These are phyloP conservation scores for Suillus alpinus DNA, from an alignment of 768 basidiomycete genomes.

Conservation along the genomic window DNA sequence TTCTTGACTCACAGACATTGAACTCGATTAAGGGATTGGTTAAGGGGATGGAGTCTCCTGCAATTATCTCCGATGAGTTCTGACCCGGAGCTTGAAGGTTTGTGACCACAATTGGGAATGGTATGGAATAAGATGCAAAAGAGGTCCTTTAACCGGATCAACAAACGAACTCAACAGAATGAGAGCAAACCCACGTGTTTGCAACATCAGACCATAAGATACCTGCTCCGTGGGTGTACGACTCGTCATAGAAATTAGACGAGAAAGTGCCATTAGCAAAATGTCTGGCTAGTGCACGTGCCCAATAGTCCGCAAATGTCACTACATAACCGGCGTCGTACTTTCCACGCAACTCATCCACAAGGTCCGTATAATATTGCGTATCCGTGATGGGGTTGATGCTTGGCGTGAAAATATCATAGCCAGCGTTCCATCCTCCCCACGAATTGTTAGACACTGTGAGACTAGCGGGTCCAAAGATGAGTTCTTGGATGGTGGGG, in stretches of 20 bases:
- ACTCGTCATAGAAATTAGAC: constrained; percentile 28
- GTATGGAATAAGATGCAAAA: constrained; percentile 33
- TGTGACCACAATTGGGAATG: constrained; percentile 39
- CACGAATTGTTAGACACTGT: constrained; percentile 20
- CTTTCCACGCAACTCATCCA: constrained; percentile 29
- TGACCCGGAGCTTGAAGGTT: constrained; percentile 24
- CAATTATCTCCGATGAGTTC: constrained; percentile 19
- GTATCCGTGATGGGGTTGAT: constrained; percentile 13
- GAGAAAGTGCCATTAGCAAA: constrained; percentile 37
- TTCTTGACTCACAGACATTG: constrained; percentile 28
- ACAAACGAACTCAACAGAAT: constrained; percentile 1
- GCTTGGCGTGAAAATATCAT: constrained; percentile 19
- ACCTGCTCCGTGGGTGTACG: constrained; percentile 32
- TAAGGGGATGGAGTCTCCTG: constrained; percentile 26
- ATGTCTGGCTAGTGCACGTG: constrained; percentile 31
- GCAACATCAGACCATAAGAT: constrained; percentile 32
- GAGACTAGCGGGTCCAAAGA: constrained; percentile 28
- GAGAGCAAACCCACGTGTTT: constrained; percentile 27
- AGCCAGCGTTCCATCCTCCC: constrained; percentile 33
- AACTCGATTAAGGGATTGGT: constrained; percentile 35
- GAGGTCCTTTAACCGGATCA: constrained; percentile 20
- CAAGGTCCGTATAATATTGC: constrained; percentile 17
- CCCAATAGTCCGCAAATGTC: constrained; percentile 30
- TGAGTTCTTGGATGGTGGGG: constrained; percentile 36
- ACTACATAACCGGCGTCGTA: constrained; percentile 27